Conservation (phyloP, 1,139 yeast species). For the Entelexis sorbosivorans region DNA sequence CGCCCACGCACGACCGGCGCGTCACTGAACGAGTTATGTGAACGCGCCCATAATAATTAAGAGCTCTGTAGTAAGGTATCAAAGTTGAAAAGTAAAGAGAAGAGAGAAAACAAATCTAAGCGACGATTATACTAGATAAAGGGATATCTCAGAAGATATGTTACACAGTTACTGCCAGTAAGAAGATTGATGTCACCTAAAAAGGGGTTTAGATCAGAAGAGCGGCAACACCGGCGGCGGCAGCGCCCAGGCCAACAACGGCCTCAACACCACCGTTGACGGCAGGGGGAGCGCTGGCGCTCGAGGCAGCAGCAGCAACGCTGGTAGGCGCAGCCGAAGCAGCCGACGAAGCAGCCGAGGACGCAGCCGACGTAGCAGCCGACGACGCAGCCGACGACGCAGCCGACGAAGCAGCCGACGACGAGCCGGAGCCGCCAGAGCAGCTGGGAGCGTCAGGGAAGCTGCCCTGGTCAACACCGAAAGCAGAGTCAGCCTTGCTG, state of each 20-base stretch:
- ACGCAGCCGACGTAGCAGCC: constrained; percentile 3
- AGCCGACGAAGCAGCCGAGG: constrained; percentile 7
- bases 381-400: constrained; percentile 12
- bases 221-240: constrained; percentile 22
- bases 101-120: background rate
- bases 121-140: background rate
- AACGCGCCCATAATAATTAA: background rate
- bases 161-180: background rate
- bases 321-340: constrained; percentile 2
- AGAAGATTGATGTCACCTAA: background rate
- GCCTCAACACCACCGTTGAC: constrained; percentile 12
- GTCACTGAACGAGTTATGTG: too few relatives aligned
- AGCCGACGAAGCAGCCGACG: constrained; percentile 9
- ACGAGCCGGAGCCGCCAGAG: constrained; percentile 5
- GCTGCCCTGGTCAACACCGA: constrained; percentile 13
- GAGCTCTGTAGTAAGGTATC: background rate
- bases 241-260: constrained; percentile 17
- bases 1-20: too few relatives aligned
- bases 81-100: background rate
- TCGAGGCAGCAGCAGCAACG: constrained; percentile 3
- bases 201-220: constrained; percentile 18
- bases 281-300: constrained; percentile 9
- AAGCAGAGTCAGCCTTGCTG: constrained; percentile 16
- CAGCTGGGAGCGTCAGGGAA: constrained; percentile 14
- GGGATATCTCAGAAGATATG: background rate